Evolutionary conservation across 768 basidiomycete genomes (phyloP), one percentile per base, ranked within the genome.

Genomic region (Lepiota subincarnata): DNA sequence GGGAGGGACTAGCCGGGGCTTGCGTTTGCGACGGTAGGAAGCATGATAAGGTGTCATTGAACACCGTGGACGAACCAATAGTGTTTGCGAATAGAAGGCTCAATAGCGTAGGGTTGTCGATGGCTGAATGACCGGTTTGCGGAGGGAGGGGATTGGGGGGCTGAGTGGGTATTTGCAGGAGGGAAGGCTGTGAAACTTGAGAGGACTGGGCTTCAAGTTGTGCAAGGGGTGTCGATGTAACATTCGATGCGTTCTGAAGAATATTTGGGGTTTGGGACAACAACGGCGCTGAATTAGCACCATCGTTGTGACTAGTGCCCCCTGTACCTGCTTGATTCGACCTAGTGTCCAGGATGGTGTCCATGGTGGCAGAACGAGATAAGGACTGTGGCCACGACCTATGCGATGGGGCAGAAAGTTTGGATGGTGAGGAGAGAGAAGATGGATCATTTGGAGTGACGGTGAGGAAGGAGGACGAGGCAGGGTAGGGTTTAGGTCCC

Each of bases 401-500:
- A 20, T 47, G 48, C n/a, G 53, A 47, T 14, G 19, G 6, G 4
- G 35, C 49, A 6, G 40, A 42, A 20, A 37, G 35, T 14, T 35
- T 54, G 16, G 53, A 35, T 16, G 45, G 12, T n/a, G 53, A 28
- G 38, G 28, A 40, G 20, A 14, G 2, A 16, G 22, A 19, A 40
- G 43, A 10, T 22, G 41, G 13, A n/a, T 31, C 37, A 16, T 20
- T 38, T 38, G 19, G 28, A 20, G 50, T 16, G 28, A 34, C 12
- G 18, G 24, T 18, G 10, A 24, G n/a, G 24, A 50, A 19, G 20
- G 50, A 42, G 26, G 50, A 31, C 31, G 18, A 40, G 20, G 53
- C 0, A 6, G n/a, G 45, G 38, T 44, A 65, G n/a, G 66, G 62
- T 37, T 68, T 67, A 19, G 68, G 60, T 26, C 70, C 68, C 53